A percentile compares a stretch with the other conserved stretches of the same genome.
Evolutionary conservation across 805 yeast genomes (phyloP).

Genomic region (Peterozyma toletana): DNA sequence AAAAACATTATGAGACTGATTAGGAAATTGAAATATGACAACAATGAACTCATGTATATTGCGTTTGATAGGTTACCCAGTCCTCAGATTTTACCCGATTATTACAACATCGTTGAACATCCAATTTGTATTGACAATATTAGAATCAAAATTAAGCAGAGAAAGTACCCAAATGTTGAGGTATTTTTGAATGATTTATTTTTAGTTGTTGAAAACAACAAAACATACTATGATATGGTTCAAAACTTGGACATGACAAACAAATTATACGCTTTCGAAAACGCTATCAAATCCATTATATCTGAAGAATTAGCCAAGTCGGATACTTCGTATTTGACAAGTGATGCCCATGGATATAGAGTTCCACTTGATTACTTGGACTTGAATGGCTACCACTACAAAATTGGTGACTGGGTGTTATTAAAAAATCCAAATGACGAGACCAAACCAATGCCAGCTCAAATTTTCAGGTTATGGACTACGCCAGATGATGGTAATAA

Average conservation of each 20-base stretch:
- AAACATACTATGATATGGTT: conserved; percentile 46
- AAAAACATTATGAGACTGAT: conserved; percentile 78
- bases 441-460: conserved; percentile 87
- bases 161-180: conserved; percentile 73
- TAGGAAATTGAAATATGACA: conserved; percentile 58
- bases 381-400: conserved; percentile 63
- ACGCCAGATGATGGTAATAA: conserved; percentile 67
- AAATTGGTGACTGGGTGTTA: conserved; percentile 94
- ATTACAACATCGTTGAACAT: conserved; percentile 43
- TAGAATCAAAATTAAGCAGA: conserved; percentile 74
- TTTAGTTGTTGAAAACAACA: conserved; percentile 68
- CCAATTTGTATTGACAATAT: conserved; percentile 71
- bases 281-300: conserved; percentile 46
- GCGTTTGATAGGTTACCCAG: conserved; percentile 83
- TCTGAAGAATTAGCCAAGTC: conserved; percentile 74
- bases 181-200: conserved; percentile 72
- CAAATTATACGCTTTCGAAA: conserved; percentile 60
- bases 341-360: conserved; percentile 44
- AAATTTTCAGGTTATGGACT: conserved; percentile 89
- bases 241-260: conserved; percentile 44
- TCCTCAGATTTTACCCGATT: conserved; percentile 43
- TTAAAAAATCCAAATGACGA: conserved; percentile 83
- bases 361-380: conserved; percentile 76
- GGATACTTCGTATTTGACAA: conserved; percentile 64
- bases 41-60: conserved; percentile 42